Evolutionary conservation across 331 rosid genomes (phyloP).

Genomic region (Stylosanthes scabra): DNA sequence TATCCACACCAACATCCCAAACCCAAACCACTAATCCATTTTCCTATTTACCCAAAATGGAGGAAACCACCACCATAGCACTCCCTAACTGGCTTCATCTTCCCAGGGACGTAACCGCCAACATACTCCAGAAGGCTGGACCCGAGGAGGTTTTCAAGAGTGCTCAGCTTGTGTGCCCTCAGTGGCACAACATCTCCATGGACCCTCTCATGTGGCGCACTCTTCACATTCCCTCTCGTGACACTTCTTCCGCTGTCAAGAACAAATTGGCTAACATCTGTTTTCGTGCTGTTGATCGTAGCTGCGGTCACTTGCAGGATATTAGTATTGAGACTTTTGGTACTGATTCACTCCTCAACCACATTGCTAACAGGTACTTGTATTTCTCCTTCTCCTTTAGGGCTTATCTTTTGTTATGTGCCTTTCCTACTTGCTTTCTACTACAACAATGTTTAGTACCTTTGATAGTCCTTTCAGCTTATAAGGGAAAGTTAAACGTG

Average conservation of each 20-base stretch:
- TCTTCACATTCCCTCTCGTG: neutral
- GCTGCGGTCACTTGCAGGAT: neutral
- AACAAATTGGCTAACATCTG: neutral
- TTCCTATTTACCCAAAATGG: neutral
- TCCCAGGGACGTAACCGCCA: slow-evolving; percentile 15
- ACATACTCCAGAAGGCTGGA: neutral
- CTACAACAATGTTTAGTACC: no score
- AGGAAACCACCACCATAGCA: neutral
- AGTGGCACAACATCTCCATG: slow-evolving; percentile 4
- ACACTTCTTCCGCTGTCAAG: neutral
- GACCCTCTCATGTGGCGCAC: slow-evolving; percentile 21
- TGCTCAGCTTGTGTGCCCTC: slow-evolving; percentile 15
- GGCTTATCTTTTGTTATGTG: no score
- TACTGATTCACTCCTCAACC: neutral
- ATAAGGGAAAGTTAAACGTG: no score
- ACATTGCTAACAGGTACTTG: slow-evolving; percentile 1
- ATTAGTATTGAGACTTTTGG: neutral
- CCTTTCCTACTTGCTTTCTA: no score
- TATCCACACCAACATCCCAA: no score
- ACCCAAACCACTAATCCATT: no score
- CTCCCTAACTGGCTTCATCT: slow-evolving; percentile 25
- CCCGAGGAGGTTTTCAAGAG: neutral
- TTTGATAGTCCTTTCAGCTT: no score
- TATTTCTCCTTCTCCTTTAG: neutral
- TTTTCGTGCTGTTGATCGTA: neutral